Evolutionary conservation across 2,329 filamentous ascomycete species (phyloP), one percentile per base, ranked within the genome.

Genomic region (Aspergillus sp.): DNA sequence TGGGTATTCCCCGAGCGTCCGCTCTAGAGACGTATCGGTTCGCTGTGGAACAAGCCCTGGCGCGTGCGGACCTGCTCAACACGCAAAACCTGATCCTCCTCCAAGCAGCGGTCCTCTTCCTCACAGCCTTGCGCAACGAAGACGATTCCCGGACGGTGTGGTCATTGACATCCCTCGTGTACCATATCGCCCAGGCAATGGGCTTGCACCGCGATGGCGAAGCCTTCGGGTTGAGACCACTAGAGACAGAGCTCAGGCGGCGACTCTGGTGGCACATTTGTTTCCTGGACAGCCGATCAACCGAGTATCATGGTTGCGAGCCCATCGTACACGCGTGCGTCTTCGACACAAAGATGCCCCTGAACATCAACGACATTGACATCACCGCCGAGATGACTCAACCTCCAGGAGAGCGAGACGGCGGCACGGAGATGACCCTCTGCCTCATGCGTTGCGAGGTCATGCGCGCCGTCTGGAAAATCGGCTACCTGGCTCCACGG

Each of bases 51-150:
- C 86, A 88, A 68, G 84, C 84, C 2, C 77, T 89, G 47, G 84
- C 86, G 3, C 78, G 85, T 13, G 85, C 85, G 5, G 83, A 86
- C 62, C 85, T 89, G 58, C 72, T 89, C 1, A 83, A 81, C 51
- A 85, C 83, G 7, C 83, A 85, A 56, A 85, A 85, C 69, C 76
- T 84, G 7, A 75, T 85, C 47, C 79, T 87, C 2, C 73, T 89
- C 4, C 85, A 88, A 70, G 84, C 86, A 0, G 83, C 86, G 49
- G 77, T 84, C 7, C 74, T 87, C 30, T 89, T 86, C 69, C 74
- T 89, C n/a, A 82, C 85, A 31, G 66, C 72, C 81, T 28, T 71
- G 7, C 65, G 68, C 43, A 67, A 71, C 54, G 65, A 71, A 66
- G 63, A 73, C 59, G 60, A 68, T 17, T 65, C 69, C 3, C 65